phyloP scores from a whole-genome alignment of 768 basidiomycete species.

The Boletus subcaerulescens region DNA sequence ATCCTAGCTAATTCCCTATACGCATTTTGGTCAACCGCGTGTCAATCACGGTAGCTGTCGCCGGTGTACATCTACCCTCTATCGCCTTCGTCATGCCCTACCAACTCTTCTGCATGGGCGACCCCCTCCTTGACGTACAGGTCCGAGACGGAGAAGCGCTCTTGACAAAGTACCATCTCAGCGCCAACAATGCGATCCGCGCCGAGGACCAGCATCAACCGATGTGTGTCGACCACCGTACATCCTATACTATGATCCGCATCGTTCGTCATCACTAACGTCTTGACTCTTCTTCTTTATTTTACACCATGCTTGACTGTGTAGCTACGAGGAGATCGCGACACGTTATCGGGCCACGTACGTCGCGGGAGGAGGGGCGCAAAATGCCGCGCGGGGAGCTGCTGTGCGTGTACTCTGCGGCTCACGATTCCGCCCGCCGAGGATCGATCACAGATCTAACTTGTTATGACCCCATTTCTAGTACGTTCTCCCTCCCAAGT shows the following conservation, averaged over 20 bases:
- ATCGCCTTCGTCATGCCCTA: slow-evolving; percentile 45
- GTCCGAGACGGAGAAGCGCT: slow-evolving; percentile 81
- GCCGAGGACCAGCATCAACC: slow-evolving; percentile 83
- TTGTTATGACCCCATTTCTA: slow-evolving; percentile 24
- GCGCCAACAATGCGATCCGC: slow-evolving; percentile 94
- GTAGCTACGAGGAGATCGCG: slow-evolving; percentile 86
- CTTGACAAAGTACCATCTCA: slow-evolving; percentile 85
- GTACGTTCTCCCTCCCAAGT: slow-evolving; percentile 87
- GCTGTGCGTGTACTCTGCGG: slow-evolving; percentile 51
- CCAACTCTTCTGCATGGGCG: slow-evolving; percentile 86
- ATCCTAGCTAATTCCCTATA: too few species aligned
- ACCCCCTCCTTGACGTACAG: slow-evolving; percentile 96
- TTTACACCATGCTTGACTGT: background rate
- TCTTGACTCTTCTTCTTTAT: background rate
- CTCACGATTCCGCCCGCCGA: too few species aligned
- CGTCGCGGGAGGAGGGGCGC: slow-evolving; percentile 95
- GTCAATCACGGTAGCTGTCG: too few species aligned
- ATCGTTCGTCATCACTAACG: too few species aligned
- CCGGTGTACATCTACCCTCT: background rate
- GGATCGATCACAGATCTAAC: background rate
- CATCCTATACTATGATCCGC: too few species aligned
- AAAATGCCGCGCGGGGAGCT: slow-evolving; percentile 95
- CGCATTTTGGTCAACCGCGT: too few species aligned
- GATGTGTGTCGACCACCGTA: slow-evolving; percentile 51
- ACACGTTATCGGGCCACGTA: slow-evolving; percentile 75